Evolutionary conservation across 495 filamentous ascomycete genomes (phyloP).

Genomic region (Staphylotrichum tortipilum): DNA sequence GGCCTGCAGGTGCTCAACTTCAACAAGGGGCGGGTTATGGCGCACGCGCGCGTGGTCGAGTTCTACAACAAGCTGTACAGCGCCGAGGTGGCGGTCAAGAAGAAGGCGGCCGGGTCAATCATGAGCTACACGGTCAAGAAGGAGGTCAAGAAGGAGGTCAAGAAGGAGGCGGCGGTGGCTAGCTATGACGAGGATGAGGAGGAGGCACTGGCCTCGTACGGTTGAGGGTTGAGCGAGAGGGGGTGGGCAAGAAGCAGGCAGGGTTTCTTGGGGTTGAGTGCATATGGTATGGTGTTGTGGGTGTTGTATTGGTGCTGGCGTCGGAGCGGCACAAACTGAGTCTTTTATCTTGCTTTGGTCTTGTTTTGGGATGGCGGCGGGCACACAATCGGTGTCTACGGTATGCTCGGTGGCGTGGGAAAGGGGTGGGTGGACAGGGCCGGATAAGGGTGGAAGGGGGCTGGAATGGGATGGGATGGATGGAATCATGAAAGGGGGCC

Average conservation of each 20-base stretch:
- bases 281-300: conserved; percentile 6
- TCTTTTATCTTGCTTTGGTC: background rate
- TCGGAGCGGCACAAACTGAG: background rate
- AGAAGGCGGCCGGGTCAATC: conserved; percentile 20
- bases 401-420: no score
- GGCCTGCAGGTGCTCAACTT: conserved; percentile 87
- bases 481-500: no score
- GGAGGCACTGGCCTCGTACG: conserved; percentile 31
- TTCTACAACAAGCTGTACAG: conserved; percentile 78
- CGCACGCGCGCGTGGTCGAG: conserved; percentile 72
- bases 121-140: conserved; percentile 23
- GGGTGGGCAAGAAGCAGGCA: no score
- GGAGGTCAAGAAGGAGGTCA: background rate
- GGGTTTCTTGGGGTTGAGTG: no score
- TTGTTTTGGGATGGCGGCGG: no score
- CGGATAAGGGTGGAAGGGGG: no score
- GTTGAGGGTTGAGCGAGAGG: conserved; percentile 7
- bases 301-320: background rate
- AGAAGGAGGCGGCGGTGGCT: conserved; percentile 1
- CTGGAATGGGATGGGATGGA: no score
- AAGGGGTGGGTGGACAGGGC: no score
- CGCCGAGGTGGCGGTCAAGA: conserved; percentile 37
- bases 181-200: conserved; percentile 28
- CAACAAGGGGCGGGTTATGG: conserved; percentile 86
- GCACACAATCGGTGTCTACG: no score